Evolutionary conservation across 2,329 filamentous ascomycete genomes (phyloP).

Genomic region (Metarhizium humberi): DNA sequence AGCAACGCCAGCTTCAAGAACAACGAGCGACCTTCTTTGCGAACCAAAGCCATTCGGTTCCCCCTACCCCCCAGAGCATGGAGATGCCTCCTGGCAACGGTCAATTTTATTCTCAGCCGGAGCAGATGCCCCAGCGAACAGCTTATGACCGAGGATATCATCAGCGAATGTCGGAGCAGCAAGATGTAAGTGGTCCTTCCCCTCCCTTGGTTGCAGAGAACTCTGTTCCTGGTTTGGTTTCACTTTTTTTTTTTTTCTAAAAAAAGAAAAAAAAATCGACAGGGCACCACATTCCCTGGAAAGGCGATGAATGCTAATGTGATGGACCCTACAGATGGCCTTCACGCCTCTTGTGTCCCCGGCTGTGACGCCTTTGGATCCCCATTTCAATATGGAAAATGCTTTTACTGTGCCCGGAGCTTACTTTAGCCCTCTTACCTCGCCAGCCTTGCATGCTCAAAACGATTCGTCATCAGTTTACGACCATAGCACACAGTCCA

Average conservation of each 20-base stretch:
- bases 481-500: slow-evolving; percentile 34
- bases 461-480: slow-evolving; percentile 39
- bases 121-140: slow-evolving; percentile 43
- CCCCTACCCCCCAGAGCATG: slow-evolving; percentile 72
- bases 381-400: slow-evolving; percentile 52
- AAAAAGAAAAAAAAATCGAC: no score
- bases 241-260: no score
- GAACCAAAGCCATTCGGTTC: slow-evolving; percentile 52
- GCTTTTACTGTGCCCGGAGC: slow-evolving; percentile 56
- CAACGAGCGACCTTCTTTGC: slow-evolving; percentile 46
- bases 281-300: no score
- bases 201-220: not conserved
- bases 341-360: slow-evolving; percentile 78
- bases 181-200: slow-evolving; percentile 41
- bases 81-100: slow-evolving; percentile 56
- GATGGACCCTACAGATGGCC: slow-evolving; percentile 45
- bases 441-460: slow-evolving; percentile 69
- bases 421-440: slow-evolving; percentile 78
- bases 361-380: slow-evolving; percentile 72
- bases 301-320: not conserved
- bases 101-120: slow-evolving; percentile 51
- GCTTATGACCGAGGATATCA: slow-evolving; percentile 57
- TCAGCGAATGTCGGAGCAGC: slow-evolving; percentile 58
- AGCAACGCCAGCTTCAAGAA: slow-evolving; percentile 49
- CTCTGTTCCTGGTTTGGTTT: no score